These are phyloP conservation scores for Suillus weaverae DNA, from an alignment of 768 basidiomycete species.

Conservation along the genomic window DNA sequence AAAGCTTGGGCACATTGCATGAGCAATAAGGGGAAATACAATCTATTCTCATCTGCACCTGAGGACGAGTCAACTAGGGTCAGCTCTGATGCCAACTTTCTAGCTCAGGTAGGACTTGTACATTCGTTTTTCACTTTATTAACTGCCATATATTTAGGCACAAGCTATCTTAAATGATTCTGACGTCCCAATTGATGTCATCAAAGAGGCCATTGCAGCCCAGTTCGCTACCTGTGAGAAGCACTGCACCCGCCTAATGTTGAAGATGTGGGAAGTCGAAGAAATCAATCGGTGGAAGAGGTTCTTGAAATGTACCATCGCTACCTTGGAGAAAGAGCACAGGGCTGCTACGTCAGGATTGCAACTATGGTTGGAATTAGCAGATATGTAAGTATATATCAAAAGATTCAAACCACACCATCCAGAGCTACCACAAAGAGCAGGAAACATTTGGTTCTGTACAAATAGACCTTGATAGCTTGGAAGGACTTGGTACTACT, in stretches of 20 bases:
- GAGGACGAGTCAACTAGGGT: not conserved
- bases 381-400: not conserved
- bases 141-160: not conserved
- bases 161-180: not conserved
- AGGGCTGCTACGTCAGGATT: not conserved
- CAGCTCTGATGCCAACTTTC: not conserved
- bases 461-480: not conserved
- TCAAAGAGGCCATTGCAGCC: not conserved
- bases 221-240: not conserved
- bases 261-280: not conserved
- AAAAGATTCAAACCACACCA: not conserved
- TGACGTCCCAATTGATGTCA: not conserved
- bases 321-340: not conserved
- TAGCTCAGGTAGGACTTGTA: not conserved
- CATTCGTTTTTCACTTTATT: not conserved
- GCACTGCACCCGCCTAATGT: not conserved
- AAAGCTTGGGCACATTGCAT: not conserved
- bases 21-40: not conserved
- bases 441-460: not conserved
- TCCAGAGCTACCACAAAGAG: not conserved
- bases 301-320: not conserved
- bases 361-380: not conserved
- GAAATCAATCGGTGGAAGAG: not conserved
- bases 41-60: not conserved
- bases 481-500: not conserved